Base-by-base conservation (phyloP, 345 rosid genomes). In the Hirschfeldia incana region DNA sequence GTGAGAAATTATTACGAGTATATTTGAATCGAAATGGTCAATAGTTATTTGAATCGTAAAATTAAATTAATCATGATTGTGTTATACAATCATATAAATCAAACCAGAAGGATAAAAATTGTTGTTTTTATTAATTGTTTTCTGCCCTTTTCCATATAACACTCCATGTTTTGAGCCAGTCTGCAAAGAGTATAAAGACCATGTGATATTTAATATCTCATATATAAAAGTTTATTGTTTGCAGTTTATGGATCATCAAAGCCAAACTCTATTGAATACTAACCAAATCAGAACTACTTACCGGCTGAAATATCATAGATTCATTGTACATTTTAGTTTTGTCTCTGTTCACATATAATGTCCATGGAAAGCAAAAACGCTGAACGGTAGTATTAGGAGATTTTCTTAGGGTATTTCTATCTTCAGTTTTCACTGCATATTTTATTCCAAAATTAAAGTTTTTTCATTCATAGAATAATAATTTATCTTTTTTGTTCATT, bases 91-190 rank as follows among this genome's bases (percentile, higher is more conserved):
- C 83, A 80, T 69, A 49, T 37, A 79, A 74, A 78, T 73, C 55
- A 59, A 66, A 59, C 26, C 61, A 78, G 42, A 36, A 36, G 42
- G 8, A 36, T 9, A 36, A 9, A 36, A 36, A 21, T 21, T 36
- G 8, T 36, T 36, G 8, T 8, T 10, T 36, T 8, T 36, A 36
- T 8, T 72, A 32, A 15, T 61, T 68, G 57, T 39, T 33, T 12
- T 37, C 26, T 53, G 9, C 59, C 11, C 8, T 74, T 73, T 69
- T 68, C 59, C 74, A 30, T 68, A 68, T 29, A 55, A 63, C 79
- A 69, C 83, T 80, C 75, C 78, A 79, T 79, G 60, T 79, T 62
- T 74, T 62, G 78, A 79, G 75, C 13, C n/a, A 17, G 64, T 79
- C 69, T 59, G 10, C 6, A 60, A 78, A 61, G 61, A 69, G 28